These are phyloP conservation scores for Pseudogymnoascus sp. DNA, from an alignment of 2,329 filamentous ascomycete species.

Conservation along the genomic window DNA sequence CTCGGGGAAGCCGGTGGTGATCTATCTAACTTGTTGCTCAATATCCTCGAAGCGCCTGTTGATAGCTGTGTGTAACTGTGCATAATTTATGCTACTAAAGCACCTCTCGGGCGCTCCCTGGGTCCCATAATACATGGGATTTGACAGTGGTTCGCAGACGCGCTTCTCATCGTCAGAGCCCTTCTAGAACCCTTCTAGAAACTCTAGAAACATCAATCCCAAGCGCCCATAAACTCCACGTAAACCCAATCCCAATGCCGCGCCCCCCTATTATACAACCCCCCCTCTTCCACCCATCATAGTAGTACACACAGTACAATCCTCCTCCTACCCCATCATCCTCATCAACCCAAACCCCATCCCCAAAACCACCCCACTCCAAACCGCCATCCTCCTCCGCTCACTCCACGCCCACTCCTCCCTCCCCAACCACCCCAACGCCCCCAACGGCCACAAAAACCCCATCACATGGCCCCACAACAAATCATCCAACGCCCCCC, in stretches of 20 bases:
- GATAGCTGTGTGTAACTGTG: background rate
- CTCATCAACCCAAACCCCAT: slow-evolving; percentile 62
- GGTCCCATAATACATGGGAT: background rate
- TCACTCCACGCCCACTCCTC: slow-evolving; percentile 83
- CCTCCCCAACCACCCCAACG: slow-evolving; percentile 72
- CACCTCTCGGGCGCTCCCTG: background rate
- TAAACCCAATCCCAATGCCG: background rate
- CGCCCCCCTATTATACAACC: background rate
- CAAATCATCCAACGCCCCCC: slow-evolving; percentile 65
- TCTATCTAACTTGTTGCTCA: background rate
- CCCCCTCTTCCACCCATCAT: background rate
- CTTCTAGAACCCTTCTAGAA: background rate
- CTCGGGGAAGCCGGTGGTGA: background rate
- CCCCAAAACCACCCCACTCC: slow-evolving; percentile 75
- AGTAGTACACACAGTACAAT: background rate
- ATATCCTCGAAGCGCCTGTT: background rate
- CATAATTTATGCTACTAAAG: background rate
- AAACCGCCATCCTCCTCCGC: slow-evolving; percentile 76
- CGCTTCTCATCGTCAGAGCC: background rate
- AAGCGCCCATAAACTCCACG: background rate
- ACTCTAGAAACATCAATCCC: background rate
- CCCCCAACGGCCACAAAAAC: slow-evolving; percentile 90
- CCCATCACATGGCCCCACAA: slow-evolving; percentile 82
- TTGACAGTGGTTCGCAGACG: background rate
- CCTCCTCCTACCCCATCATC: background rate